Percentiles rank a stretch among this genome's conserved stretches.
phyloP scores from a whole-genome alignment of 495 filamentous ascomycete genomes.

The Penicillium argentinense region DNA sequence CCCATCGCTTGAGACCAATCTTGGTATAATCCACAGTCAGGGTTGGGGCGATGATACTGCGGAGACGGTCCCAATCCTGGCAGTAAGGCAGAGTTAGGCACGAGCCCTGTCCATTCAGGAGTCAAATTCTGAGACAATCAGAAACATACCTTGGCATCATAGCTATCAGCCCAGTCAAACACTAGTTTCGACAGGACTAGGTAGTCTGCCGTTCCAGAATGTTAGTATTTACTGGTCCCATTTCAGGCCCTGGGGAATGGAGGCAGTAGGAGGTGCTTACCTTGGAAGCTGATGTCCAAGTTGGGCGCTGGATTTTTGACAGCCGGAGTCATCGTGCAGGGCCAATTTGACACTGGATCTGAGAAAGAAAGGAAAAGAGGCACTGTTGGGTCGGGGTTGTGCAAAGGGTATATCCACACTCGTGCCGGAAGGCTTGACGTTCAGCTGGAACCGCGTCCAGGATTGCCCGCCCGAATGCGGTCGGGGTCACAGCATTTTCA shows the following conservation, averaged over 20 bases:
- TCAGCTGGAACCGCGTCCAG: neutral
- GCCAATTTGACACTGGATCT: neutral
- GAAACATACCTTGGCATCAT: conserved; percentile 60
- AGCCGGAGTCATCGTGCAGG: conserved; percentile 23
- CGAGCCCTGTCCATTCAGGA: neutral
- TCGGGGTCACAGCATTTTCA: no score
- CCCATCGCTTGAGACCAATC: conserved; percentile 70
- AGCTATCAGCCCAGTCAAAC: conserved; percentile 82
- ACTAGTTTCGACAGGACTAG: conserved; percentile 27
- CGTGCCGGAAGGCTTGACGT: neutral
- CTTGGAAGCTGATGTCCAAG: conserved; percentile 30
- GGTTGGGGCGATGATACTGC: conserved; percentile 69
- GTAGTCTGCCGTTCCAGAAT: conserved; percentile 24
- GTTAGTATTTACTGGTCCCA: neutral
- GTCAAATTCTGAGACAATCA: neutral
- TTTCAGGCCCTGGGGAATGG: neutral
- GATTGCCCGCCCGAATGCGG: neutral
- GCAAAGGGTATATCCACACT: neutral
- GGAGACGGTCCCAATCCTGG: conserved; percentile 71
- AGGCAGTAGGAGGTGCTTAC: neutral
- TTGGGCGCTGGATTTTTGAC: conserved; percentile 25
- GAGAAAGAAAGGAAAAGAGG: neutral
- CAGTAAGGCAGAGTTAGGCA: neutral
- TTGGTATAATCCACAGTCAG: conserved; percentile 72
- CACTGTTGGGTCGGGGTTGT: neutral